Conservation (phyloP, 2,329 filamentous ascomycete species). For the Fusarium abutilonis region DNA sequence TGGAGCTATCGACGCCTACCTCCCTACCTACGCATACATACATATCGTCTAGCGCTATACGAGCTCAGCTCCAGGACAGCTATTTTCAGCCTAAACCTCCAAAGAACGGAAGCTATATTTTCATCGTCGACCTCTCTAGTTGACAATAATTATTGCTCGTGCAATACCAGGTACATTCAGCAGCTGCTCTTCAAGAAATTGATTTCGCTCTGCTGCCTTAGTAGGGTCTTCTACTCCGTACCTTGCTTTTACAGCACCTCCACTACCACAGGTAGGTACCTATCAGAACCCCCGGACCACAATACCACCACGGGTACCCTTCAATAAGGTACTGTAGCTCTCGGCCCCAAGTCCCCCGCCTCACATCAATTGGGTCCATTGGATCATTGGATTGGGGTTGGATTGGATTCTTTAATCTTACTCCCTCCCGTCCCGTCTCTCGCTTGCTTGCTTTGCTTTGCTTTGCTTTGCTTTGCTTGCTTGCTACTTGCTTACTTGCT, state of each 20-base stretch:
- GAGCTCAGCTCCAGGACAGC: not conserved
- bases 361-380: conserved; percentile 21
- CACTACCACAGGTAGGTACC: conserved; percentile 7
- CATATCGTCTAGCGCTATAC: not conserved
- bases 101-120: not conserved
- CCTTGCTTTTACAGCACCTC: conserved; percentile 1
- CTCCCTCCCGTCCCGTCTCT: conserved; percentile 22
- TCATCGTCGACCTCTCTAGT: not conserved
- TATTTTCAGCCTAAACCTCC: not conserved
- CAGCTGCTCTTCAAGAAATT: conserved; percentile 4
- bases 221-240: conserved; percentile 4
- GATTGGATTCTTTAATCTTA: conserved; percentile 37
- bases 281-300: conserved; percentile 5
- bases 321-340: conserved; percentile 26
- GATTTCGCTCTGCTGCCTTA: conserved; percentile 1
- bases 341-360: conserved; percentile 29
- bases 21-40: not conserved
- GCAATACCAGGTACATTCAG: not conserved
- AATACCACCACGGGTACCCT: conserved; percentile 21
- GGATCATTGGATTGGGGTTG: not conserved
- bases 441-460: conserved; percentile 5
- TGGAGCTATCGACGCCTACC: too few species aligned
- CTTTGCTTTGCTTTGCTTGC: conserved; percentile 4
- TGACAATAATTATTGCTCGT: not conserved
- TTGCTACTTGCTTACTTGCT: conserved; percentile 12